phyloP scores from a whole-genome alignment of 768 basidiomycete genomes.

The Crassisporium funariophilum region DNA sequence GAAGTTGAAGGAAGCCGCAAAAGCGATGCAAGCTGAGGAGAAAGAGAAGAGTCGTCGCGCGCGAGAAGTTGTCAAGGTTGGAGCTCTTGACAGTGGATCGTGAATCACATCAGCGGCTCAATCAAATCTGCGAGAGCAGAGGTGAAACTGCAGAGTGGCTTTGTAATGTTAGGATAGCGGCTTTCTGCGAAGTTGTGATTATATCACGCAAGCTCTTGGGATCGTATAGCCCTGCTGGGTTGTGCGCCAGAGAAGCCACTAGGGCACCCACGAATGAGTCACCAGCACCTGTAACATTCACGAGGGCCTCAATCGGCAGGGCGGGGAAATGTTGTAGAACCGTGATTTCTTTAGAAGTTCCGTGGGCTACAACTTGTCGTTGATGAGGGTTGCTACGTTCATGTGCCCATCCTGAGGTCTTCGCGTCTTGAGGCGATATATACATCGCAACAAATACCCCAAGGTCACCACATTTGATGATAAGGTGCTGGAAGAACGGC shows the following conservation, averaged over 20 bases:
- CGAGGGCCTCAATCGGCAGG: constrained; percentile 38
- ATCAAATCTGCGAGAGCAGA: constrained; percentile 42
- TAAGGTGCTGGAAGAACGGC: constrained; percentile 80
- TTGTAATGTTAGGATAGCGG: constrained; percentile 61
- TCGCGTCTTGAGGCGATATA: constrained; percentile 40
- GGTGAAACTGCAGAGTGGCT: constrained; percentile 69
- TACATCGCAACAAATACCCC: constrained; percentile 70
- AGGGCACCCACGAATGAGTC: constrained; percentile 88
- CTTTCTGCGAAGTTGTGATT: constrained; percentile 62
- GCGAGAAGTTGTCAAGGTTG: constrained; percentile 62
- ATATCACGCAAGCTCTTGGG: constrained; percentile 44
- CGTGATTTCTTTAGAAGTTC: constrained; percentile 48
- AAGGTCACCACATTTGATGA: constrained; percentile 81
- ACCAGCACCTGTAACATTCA: constrained; percentile 91
- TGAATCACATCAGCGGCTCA: constrained; percentile 8
- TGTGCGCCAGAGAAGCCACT: constrained; percentile 60
- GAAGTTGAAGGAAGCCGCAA: constrained; percentile 44
- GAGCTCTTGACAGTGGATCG: constrained; percentile 40
- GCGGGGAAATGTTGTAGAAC: constrained; percentile 79
- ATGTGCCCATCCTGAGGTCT: constrained; percentile 50
- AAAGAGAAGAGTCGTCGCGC: constrained; percentile 56
- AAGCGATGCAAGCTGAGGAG: constrained; percentile 24
- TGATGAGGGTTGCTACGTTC: constrained; percentile 47
- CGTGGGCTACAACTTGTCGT: constrained; percentile 56
- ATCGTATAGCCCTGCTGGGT: constrained; percentile 47